Percentiles rank a stretch among this genome's conserved stretches.
These are phyloP conservation scores for Sclerotinia trifoliorum DNA, from an alignment of 2,329 filamentous ascomycete species.

Conservation along the genomic window DNA sequence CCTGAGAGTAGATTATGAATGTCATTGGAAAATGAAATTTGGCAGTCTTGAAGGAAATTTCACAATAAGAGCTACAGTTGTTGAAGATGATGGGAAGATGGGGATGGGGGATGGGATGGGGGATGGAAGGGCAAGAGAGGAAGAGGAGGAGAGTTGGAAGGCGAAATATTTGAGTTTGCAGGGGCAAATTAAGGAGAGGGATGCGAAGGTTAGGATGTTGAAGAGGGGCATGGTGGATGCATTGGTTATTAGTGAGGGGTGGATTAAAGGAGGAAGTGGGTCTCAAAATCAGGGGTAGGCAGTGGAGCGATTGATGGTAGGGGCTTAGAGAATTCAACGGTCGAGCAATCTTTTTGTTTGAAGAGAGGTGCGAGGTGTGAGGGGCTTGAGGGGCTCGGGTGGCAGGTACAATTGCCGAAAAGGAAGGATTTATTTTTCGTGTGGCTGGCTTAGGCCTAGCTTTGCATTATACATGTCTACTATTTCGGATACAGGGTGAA, in stretches of 20 bases:
- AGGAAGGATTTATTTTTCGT: neutral
- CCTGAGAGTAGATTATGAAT: slow-evolving; percentile 49
- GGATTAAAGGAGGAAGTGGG: slow-evolving; percentile 7
- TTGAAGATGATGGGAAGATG: slow-evolving; percentile 34
- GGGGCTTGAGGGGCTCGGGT: too few species aligned
- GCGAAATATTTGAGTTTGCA: slow-evolving; percentile 57
- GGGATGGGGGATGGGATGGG: slow-evolving; percentile 23
- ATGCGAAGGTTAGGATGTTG: slow-evolving; percentile 51
- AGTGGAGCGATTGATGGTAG: neutral
- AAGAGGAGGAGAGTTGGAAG: slow-evolving; percentile 47
- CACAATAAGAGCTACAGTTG: slow-evolving; percentile 49
- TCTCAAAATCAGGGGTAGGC: neutral
- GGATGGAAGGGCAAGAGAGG: slow-evolving; percentile 23
- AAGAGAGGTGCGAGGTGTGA: neutral
- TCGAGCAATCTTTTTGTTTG: too few species aligned
- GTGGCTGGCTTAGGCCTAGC: neutral
- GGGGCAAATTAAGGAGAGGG: slow-evolving; percentile 57
- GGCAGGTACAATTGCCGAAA: neutral
- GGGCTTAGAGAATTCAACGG: too few species aligned
- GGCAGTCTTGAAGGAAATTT: slow-evolving; percentile 54
- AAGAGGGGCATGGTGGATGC: slow-evolving; percentile 46
- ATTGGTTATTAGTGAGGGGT: slow-evolving; percentile 28
- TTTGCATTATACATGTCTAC: neutral
- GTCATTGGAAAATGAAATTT: slow-evolving; percentile 56
- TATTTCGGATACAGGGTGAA: too few species aligned